phyloP scores from a whole-genome alignment of 2,329 filamentous ascomycete genomes.

The Pezicula radicicola region DNA sequence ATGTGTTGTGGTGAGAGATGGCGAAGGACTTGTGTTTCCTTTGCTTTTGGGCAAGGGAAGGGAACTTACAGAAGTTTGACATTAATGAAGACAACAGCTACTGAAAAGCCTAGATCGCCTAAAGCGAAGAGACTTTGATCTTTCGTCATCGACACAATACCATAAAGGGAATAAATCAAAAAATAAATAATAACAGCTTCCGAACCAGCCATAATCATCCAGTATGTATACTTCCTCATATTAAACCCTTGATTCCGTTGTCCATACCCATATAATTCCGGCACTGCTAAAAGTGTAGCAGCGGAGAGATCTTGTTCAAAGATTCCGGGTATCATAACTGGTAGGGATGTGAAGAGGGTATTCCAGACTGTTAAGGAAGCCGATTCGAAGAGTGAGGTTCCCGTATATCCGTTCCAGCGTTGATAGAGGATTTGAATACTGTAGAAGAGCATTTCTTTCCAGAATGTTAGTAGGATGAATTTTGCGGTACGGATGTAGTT shows the following conservation, averaged over 20 bases:
- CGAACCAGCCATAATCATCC: constrained; percentile 71
- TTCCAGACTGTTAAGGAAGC: constrained; percentile 88
- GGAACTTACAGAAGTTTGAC: constrained; percentile 65
- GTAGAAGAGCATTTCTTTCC: constrained; percentile 82
- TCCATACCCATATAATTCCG: constrained; percentile 82
- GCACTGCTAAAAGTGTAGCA: constrained; percentile 79
- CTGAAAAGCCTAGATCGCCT: constrained; percentile 67
- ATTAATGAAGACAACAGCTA: constrained; percentile 69
- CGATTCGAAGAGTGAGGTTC: constrained; percentile 82
- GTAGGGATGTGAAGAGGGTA: constrained; percentile 82
- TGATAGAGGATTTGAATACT: constrained; percentile 80
- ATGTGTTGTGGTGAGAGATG: constrained; percentile 34
- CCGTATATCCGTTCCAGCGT: constrained; percentile 79
- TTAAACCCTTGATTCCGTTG: constrained; percentile 77
- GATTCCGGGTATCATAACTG: constrained; percentile 82
- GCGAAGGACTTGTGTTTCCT: neutral
- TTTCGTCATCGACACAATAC: constrained; percentile 53
- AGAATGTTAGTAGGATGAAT: constrained; percentile 85
- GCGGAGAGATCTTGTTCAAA: constrained; percentile 85
- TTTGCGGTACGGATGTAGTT: constrained; percentile 85
- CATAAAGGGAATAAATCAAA: constrained; percentile 62
- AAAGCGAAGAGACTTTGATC: constrained; percentile 69
- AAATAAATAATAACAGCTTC: constrained; percentile 79
- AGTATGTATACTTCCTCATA: constrained; percentile 69
- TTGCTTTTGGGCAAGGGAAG: too few relatives aligned